A percentile compares a stretch with the other conserved stretches of the same genome.
Evolutionary conservation across 2,329 filamentous ascomycete species (phyloP).

Genomic region (Chaetothyriales sp.): DNA sequence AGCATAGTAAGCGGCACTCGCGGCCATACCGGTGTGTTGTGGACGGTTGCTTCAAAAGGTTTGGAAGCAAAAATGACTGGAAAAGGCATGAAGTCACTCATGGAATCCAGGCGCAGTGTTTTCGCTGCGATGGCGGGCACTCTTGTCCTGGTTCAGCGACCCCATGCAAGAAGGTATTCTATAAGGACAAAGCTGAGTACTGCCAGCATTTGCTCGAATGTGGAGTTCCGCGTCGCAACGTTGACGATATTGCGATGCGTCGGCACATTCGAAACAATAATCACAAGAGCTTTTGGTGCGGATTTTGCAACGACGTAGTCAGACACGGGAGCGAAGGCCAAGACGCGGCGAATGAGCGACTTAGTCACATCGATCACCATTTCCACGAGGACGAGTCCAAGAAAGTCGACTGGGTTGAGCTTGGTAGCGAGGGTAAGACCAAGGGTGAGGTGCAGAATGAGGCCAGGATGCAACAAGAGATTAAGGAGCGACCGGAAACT

Average conservation of each 20-base stretch:
- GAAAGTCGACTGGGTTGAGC: slow-evolving; percentile 11
- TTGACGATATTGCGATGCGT: slow-evolving; percentile 29
- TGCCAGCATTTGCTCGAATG: slow-evolving; percentile 37
- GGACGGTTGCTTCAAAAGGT: slow-evolving; percentile 52
- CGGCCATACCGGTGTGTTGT: slow-evolving; percentile 75
- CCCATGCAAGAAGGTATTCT: slow-evolving; percentile 11
- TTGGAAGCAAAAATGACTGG: slow-evolving; percentile 92
- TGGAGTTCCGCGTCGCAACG: slow-evolving; percentile 21
- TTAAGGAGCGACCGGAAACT: too few relatives aligned
- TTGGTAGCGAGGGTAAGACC: slow-evolving; percentile 6
- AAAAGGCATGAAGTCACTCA: slow-evolving; percentile 77
- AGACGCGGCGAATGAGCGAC: slow-evolving; percentile 47
- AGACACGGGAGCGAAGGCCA: slow-evolving; percentile 36
- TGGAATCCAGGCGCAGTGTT: slow-evolving; percentile 58
- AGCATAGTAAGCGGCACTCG: slow-evolving; percentile 70
- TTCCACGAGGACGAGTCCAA: slow-evolving; percentile 24
- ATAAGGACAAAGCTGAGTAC: slow-evolving; percentile 28
- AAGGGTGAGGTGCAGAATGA: slow-evolving; percentile 2
- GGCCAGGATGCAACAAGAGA: not conserved
- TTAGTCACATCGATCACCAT: slow-evolving; percentile 59
- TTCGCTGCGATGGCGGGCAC: slow-evolving; percentile 46
- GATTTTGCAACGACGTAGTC: slow-evolving; percentile 56
- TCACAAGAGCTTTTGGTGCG: slow-evolving; percentile 67
- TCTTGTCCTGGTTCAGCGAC: slow-evolving; percentile 21
- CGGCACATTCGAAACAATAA: slow-evolving; percentile 52